Base-by-base conservation (phyloP, 1,284 basidiomycete genomes). In the Stygiomarasmius scandens region DNA sequence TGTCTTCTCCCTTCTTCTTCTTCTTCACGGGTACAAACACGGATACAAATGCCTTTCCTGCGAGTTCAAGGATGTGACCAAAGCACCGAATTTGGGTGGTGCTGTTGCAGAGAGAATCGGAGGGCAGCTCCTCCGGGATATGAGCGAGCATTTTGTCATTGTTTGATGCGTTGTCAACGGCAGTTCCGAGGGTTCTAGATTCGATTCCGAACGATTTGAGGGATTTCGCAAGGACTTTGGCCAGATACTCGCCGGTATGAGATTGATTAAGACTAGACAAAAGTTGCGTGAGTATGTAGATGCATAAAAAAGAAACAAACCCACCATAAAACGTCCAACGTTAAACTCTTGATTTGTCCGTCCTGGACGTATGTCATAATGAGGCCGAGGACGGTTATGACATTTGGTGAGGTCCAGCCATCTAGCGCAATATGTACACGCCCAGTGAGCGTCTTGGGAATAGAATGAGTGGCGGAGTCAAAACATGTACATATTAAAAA, bases 11-110 rank as follows among this genome's bases (percentile, higher is more conserved):
- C 54, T 55, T 47, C n/a, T 27, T 27, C 25, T 53, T 44, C 52
- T 47, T 58, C 43, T 46, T 49, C n/a, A 43, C 22, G 11, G 44
- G 25, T 14, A 54, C 22, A 20, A 54, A 55, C 24, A 55, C 24
- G 16, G 34, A 55, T 29, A 25, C 29, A 24, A 50, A 22, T 19
- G 51, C 61, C 53, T 63, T 63, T 44, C 53, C 56, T 1, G 58
- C 51, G 20, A 64, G 57, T 50, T 64, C 62, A n/a, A 62, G 41
- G 23, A 64, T 58, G 32, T 64, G 61, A 10, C 55, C 56, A 51
- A 64, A 56, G 58, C 59, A 64, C 27, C 54, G 61, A n/a, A 62
- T 49, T 9, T 57, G 54, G 11, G 56, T 61, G 14, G n/a, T 12
- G 20, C 38, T 36, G n/a, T 52, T 54, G 20, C 36, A 45, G 16